phyloP scores from a whole-genome alignment of 2,329 filamentous ascomycete genomes.

The Colletotrichum sp. region DNA sequence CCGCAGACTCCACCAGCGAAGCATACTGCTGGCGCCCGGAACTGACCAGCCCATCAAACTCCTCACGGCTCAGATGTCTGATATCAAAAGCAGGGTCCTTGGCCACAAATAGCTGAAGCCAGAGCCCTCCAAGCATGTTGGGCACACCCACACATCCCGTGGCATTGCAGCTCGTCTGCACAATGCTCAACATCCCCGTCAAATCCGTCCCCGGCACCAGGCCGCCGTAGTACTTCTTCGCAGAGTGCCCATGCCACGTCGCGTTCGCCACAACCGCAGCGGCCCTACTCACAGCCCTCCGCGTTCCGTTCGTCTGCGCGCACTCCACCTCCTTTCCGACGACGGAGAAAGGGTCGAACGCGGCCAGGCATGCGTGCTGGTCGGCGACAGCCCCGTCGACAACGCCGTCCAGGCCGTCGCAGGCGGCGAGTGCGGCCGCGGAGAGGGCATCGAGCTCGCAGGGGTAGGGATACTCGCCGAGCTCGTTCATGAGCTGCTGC shows the following conservation, averaged over 20 bases:
- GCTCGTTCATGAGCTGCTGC: conserved; percentile 2
- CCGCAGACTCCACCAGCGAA: not conserved
- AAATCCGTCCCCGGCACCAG: not conserved
- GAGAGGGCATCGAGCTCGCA: conserved; percentile 35
- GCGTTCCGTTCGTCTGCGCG: not conserved
- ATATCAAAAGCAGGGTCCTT: not conserved
- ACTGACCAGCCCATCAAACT: not conserved
- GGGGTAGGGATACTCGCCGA: not conserved
- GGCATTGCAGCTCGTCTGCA: not conserved
- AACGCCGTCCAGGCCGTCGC: conserved; percentile 27
- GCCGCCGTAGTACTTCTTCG: not conserved
- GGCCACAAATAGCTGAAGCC: not conserved
- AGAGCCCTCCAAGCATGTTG: not conserved
- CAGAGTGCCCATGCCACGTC: not conserved
- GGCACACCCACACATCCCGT: not conserved
- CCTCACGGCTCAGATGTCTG: not conserved
- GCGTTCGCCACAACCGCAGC: not conserved
- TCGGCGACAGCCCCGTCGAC: conserved; percentile 25
- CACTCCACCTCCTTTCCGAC: conserved; percentile 19
- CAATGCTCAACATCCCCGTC: not conserved
- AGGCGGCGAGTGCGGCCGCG: conserved; percentile 35
- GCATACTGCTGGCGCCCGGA: not conserved
- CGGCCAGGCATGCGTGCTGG: not conserved
- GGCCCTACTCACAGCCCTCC: not conserved
- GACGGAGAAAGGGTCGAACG: conserved; percentile 27